Evolutionary conservation across 805 yeast species (phyloP).

Genomic region (Candida glaebosa): DNA sequence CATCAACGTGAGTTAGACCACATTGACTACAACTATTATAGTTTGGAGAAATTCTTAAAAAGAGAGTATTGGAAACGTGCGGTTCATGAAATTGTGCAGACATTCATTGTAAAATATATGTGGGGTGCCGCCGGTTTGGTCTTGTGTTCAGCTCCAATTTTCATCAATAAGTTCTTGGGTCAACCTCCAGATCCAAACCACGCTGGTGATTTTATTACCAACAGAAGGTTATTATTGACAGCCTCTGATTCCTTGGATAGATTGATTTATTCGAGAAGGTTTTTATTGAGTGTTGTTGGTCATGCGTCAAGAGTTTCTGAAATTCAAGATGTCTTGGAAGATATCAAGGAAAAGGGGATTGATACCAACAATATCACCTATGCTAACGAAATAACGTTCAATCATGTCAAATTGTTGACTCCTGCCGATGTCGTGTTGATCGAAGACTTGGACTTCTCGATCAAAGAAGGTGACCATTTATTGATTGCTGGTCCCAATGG

Average conservation of each 20-base stretch:
- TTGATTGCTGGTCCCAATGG: constrained; percentile 95
- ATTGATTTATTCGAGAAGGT: constrained; percentile 79
- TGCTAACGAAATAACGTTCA: constrained; percentile 59
- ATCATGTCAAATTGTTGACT: constrained; percentile 75
- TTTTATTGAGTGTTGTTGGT: constrained; percentile 78
- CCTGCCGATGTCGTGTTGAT: constrained; percentile 79
- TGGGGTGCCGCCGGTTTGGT: constrained; percentile 96
- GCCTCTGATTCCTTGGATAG: constrained; percentile 89
- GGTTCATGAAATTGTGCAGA: constrained; percentile 79
- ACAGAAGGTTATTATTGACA: constrained; percentile 75
- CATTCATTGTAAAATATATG: constrained; percentile 83
- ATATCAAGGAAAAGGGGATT: constrained; percentile 30
- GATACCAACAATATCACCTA: constrained; percentile 20
- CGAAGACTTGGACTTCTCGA: constrained; percentile 61
- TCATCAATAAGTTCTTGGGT: constrained; percentile 55
- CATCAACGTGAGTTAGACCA: constrained; percentile 74
- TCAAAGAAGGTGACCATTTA: constrained; percentile 79
- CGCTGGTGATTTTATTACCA: constrained; percentile 85
- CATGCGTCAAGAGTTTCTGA: constrained; percentile 72
- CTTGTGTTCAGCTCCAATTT: constrained; percentile 85
- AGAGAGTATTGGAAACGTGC: constrained; percentile 74
- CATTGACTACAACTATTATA: constrained; percentile 77
- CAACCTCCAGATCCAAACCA: constrained; percentile 40
- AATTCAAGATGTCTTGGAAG: constrained; percentile 61
- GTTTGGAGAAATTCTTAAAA: constrained; percentile 71